Evolutionary conservation across 2,329 filamentous ascomycete species (phyloP), one percentile per base, ranked within the genome.

Genomic region (Cercospora sp.): DNA sequence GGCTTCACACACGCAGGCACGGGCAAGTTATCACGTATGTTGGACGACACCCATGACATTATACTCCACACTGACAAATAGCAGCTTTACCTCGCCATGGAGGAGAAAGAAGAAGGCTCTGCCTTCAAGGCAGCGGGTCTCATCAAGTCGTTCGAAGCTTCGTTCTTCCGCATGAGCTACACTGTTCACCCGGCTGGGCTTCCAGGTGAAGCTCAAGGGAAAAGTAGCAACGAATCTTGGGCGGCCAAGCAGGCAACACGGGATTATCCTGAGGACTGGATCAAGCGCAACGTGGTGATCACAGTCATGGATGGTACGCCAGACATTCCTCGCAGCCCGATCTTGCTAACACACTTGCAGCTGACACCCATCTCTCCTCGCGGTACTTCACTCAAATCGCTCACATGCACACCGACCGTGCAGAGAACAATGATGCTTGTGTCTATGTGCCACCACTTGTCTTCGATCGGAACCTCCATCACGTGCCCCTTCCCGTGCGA

Each of bases 151-250:
- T 91, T 90, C 73, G 80, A 85, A 70, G 87, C 87, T 74, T 87
- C 85, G 67, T 92, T 92, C 76, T 86, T 87, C 51, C 85, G 85
- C 67, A 89, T 92, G 73, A 86, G 88, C 73, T 89, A 87, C 76
- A 91, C 89, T 2, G 79, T 91, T 12, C 90, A 92, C 74, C 90
- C 90, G 1, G 80, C 83, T 24, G 87, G 87, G 65, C 86, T 92
- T 62, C 85, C 86, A 3, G 87, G 88, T 12, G 90, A 92, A 76
- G 86, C 89, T 61, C 88, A 89, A 64, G 90, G 90, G 67, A 92
- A 92, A 76, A 90, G 90, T 71, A 92, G 90, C 81, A 92, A 92
- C 77, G 84, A 90, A 69, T 86, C 87, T 62, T 92, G 89, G 88
- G 89, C 89, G 18, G 90, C 89, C 9, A 85, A 86, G 71, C 88